Evolutionary conservation across 306 rosid species (phyloP), one percentile per base, ranked within the genome.

Genomic region (Malus sieversii): DNA sequence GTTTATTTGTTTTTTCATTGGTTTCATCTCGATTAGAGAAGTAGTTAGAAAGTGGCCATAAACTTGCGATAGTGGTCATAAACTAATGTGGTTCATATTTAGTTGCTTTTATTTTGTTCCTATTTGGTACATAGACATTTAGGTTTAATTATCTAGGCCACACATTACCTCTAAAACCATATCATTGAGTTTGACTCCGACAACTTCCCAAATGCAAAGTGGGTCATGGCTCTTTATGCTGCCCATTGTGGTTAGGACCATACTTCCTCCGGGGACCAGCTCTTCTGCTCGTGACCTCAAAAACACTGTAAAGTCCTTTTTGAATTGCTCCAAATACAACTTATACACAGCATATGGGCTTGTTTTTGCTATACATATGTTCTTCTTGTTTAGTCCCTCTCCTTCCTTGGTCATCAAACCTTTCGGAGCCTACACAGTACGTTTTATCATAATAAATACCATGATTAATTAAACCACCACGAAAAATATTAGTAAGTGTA

Each of bases 81-180:
- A 40, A 40, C 45, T 40, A 40, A 9, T 40, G 45, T 40, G 45
- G 12, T 9, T 40, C 45, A 2, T 8, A 40, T 40, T 40, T 40
- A 8, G 11, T 40, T 40, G 45, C 10, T 40, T 40, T 40, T 40
- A 6, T 40, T 40, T 40, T 40, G 45, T 40, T 40, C 40, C 40
- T 35, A 6, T 35, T 35, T 35, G 9, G 40, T 35, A 6, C 40
- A 7, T 35, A 35, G 9, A 35, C 0, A 8, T 40, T 40, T 40
- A 40, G 3, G 12, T 40, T 9, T 40, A 13, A 45, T 45, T 12
- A 45, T 45, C 52, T 45, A 4, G 15, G 52, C 18, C 4, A 45
- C 40, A 35, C 2, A 45, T 12, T 81, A 84, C 90, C 86, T 89
- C 78, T 32, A 22, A 51, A 67, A 73, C 85, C 87, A 89, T 79